phyloP scores from a whole-genome alignment of 2,329 filamentous ascomycete genomes.

The Ceratocystiopsis sp. region DNA sequence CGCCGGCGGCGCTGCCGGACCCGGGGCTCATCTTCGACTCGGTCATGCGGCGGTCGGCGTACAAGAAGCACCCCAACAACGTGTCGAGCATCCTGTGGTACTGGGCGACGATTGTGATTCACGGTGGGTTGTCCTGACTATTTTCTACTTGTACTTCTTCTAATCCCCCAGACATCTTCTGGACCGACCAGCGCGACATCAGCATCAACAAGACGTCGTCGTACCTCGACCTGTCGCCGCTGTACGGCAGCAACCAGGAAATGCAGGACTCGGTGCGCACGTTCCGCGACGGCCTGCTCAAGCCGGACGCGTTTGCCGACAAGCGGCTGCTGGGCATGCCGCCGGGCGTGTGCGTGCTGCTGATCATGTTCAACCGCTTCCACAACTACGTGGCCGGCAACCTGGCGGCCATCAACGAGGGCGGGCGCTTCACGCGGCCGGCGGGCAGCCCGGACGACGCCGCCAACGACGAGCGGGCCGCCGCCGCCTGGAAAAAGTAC shows the following conservation, averaged over 20 bases:
- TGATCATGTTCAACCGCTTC: slow-evolving; percentile 70
- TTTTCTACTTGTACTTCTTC: too few species aligned
- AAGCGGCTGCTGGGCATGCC: slow-evolving; percentile 54
- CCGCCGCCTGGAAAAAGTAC: slow-evolving; percentile 45
- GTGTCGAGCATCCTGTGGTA: slow-evolving; percentile 57
- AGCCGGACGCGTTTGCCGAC: slow-evolving; percentile 57
- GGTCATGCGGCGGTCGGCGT: slow-evolving; percentile 37
- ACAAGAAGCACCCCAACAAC: slow-evolving; percentile 49
- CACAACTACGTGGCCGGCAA: slow-evolving; percentile 76
- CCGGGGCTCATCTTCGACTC: slow-evolving; percentile 45
- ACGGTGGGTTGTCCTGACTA: slow-evolving; percentile 26
- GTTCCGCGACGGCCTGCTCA: slow-evolving; percentile 53
- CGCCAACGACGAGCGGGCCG: slow-evolving; percentile 26
- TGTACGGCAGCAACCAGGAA: slow-evolving; percentile 52
- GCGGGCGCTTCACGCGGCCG: slow-evolving; percentile 57
- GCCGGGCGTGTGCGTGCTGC: slow-evolving; percentile 50
- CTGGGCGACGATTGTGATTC: slow-evolving; percentile 57
- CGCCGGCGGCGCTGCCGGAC: slow-evolving; percentile 50
- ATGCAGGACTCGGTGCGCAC: slow-evolving; percentile 52
- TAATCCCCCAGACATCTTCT: slow-evolving; percentile 41
- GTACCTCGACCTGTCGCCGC: slow-evolving; percentile 53
- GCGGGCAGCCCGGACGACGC: slow-evolving; percentile 20
- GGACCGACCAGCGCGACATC: slow-evolving; percentile 44
- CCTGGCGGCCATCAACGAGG: slow-evolving; percentile 73
- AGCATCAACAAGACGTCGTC: slow-evolving; percentile 50